Evolutionary conservation across 805 yeast genomes (phyloP).

Genomic region (Maudiozyma saulgeensis): DNA sequence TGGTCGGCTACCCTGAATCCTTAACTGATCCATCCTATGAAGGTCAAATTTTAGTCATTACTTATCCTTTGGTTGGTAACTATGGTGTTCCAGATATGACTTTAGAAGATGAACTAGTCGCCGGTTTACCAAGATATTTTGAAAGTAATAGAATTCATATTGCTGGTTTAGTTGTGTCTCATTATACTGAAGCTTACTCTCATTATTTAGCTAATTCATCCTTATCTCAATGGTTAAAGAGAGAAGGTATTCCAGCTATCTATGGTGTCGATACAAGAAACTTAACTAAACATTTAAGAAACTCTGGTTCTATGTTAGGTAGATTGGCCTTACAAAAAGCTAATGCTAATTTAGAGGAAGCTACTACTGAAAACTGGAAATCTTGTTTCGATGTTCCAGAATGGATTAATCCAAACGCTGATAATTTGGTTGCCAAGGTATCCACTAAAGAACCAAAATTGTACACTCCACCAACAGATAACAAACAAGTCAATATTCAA

Average conservation of each 20-base stretch:
- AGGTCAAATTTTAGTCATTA: conserved; percentile 93
- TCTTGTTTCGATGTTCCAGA: conserved; percentile 63
- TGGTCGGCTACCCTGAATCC: conserved; percentile 98
- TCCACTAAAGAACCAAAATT: conserved; percentile 67
- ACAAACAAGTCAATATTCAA: conserved; percentile 31
- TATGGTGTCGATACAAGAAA: conserved; percentile 97
- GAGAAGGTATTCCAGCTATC: conserved; percentile 87
- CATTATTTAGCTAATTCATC: conserved; percentile 91
- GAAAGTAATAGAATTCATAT: conserved; percentile 89
- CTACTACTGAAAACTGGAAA: conserved; percentile 43
- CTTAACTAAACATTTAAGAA: conserved; percentile 86
- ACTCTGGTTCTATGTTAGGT: conserved; percentile 87
- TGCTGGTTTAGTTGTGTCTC: conserved; percentile 94
- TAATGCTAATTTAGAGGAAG: conserved; percentile 25
- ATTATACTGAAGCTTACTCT: conserved; percentile 91
- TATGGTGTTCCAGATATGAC: conserved; percentile 96
- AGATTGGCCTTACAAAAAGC: conserved; percentile 60
- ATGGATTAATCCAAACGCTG: conserved; percentile 87
- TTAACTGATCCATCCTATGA: conserved; percentile 97
- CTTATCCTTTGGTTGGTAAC: conserved; percentile 95
- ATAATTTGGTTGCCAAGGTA: conserved; percentile 87
- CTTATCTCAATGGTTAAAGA: conserved; percentile 86
- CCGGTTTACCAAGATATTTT: conserved; percentile 78
- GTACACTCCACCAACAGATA: conserved; percentile 57
- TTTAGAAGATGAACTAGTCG: conserved; percentile 61